phyloP scores from a whole-genome alignment of 305 asterid species.

The Solanum chacoense region DNA sequence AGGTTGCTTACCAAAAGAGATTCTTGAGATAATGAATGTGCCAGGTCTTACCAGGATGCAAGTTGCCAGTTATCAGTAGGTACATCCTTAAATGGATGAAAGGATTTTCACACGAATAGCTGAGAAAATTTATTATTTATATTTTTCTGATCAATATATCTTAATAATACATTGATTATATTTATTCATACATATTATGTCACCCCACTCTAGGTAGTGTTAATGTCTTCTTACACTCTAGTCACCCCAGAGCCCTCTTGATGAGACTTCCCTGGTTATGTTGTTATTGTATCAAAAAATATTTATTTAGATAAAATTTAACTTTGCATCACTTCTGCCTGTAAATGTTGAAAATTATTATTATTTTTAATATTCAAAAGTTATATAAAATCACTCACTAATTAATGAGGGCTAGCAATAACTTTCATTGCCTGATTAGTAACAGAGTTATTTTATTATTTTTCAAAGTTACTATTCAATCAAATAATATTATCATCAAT shows the following conservation, averaged over 20 bases:
- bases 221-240: background rate
- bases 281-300: background rate
- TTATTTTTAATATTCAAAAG: background rate
- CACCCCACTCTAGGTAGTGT: background rate
- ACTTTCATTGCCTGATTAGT: background rate
- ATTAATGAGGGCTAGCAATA: background rate
- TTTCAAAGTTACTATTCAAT: background rate
- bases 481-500: background rate
- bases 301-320: too few relatives aligned
- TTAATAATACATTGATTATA: background rate
- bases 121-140: background rate
- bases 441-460: too few relatives aligned
- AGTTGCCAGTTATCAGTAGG: too few relatives aligned
- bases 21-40: too few relatives aligned
- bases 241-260: background rate
- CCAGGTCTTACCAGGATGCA: too few relatives aligned
- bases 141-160: too few relatives aligned
- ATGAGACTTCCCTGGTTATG: background rate
- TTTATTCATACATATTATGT: background rate
- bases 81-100: too few relatives aligned
- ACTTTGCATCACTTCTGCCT: background rate
- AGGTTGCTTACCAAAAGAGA: slow-evolving; percentile 24
- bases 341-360: too few relatives aligned
- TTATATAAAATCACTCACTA: background rate
- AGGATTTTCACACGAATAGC: too few relatives aligned